Base-by-base conservation (phyloP, 176 grass and related monocot species). In the Tillandsia fasciculata region DNA sequence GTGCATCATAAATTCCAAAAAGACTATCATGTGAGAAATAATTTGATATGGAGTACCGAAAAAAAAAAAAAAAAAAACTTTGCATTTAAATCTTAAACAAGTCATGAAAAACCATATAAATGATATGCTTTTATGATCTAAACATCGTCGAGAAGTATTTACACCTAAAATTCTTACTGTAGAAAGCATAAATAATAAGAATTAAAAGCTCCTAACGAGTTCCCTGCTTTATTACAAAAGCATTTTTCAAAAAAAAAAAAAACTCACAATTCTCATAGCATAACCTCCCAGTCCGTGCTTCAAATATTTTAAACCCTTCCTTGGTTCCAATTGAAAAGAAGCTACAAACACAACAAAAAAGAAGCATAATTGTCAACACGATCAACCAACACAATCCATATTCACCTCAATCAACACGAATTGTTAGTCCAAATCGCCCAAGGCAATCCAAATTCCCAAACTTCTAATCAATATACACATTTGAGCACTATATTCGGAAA, bases 271-370 rank as follows among this genome's bases (percentile, higher is more conserved):
- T 97, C 13, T 92, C 66, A 18, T 92, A 87, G 74, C 74, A 79
- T 15, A 97, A 81, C 64, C 65, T 85, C 63, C 89, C 93, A 24
- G 49, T 90, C 26, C 71, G 63, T 18, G 89, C 79, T 65, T 97
- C 86, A 68, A 97, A 97, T 85, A 97, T 80, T 84, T 61, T 92
- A 72, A 97, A 92, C 10, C 93, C 93, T 26, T 97, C 79, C 74
- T 77, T 92, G 24, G 89, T 91, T 68, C 82, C 93, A 47, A 90
- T 48, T 4, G 84, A 80, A 74, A 97, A 97, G 76, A 88, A 75
- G 77, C 93, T 97, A 76, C 50, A 78, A 66, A 2, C 18, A 9
- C 17, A 12, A 79, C 22, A 11, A 48, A 49, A 20, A 72, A 26
- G 65, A 51, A 66, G 64, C 13, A 48, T 17, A 65, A 33, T 52